These are phyloP conservation scores for Phytophthora pseudosyringae DNA, from an alignment of 352 stramenopile species.

Conservation along the genomic window DNA sequence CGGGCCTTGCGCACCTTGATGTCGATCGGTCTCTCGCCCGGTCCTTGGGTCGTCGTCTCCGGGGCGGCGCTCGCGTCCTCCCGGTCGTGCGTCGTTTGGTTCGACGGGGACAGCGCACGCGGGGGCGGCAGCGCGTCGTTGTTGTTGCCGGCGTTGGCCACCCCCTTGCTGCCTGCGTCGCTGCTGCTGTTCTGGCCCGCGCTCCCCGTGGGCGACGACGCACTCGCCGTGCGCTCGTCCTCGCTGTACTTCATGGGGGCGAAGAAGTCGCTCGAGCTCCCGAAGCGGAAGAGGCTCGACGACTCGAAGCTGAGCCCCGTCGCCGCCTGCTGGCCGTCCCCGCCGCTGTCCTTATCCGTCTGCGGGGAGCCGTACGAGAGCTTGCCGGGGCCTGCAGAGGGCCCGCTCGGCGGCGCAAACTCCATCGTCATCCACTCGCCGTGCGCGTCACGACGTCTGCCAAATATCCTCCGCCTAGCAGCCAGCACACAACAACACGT, in stretches of 20 bases:
- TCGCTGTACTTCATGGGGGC: constrained; percentile 54
- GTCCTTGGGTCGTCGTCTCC: not conserved
- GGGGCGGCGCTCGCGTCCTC: not conserved
- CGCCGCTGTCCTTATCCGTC: constrained; percentile 12
- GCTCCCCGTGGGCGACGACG: constrained; percentile 25
- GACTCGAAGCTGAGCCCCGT: constrained; percentile 48
- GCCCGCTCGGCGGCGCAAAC: constrained; percentile 27
- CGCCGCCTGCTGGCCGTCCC: constrained; percentile 10
- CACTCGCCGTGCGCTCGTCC: constrained; percentile 19
- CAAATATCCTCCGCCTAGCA: constrained; percentile 3
- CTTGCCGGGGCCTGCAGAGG: constrained; percentile 9
- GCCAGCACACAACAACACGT: not conserved
- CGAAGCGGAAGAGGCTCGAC: constrained; percentile 58
- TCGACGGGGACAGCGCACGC: constrained; percentile 49
- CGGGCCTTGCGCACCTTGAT: constrained; percentile 30
- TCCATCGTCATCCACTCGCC: constrained; percentile 38
- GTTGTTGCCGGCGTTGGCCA: constrained; percentile 28
- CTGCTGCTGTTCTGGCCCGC: constrained; percentile 1
- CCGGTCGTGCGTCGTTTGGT: constrained; percentile 44
- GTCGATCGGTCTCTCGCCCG: constrained; percentile 18
- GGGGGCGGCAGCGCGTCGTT: constrained; percentile 41
- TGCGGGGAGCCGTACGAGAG: constrained; percentile 13
- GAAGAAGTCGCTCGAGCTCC: constrained; percentile 54
- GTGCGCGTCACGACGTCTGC: not conserved
- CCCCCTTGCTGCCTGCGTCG: not conserved